phyloP scores from a whole-genome alignment of 306 rosid genomes.

The Ziziphus jujuba region DNA sequence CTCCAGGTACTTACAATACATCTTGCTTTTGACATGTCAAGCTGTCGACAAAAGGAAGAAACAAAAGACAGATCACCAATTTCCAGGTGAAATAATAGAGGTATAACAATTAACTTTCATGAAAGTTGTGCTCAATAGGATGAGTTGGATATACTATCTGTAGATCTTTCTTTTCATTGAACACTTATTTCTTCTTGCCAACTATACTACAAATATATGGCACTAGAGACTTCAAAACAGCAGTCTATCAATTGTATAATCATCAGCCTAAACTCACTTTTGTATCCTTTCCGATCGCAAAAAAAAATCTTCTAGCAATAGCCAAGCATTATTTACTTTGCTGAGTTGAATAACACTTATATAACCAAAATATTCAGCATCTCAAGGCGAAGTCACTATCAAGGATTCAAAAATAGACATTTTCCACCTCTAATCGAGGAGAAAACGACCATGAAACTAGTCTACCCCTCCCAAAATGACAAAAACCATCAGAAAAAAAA shows the following conservation, averaged over 20 bases:
- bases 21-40: background rate
- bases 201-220: background rate
- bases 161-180: background rate
- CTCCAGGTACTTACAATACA: background rate
- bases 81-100: background rate
- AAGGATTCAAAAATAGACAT: background rate
- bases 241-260: background rate
- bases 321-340: background rate
- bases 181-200: background rate
- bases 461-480: background rate
- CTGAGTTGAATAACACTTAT: background rate
- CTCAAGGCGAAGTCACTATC: conserved; percentile 1
- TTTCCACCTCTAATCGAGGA: conserved; percentile 3
- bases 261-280: background rate
- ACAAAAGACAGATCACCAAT: no score
- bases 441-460: conserved; percentile 4
- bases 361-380: background rate
- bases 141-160: background rate
- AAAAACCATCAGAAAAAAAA: conserved; percentile 1
- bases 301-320: background rate
- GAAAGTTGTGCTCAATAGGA: background rate
- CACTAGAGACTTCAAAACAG: background rate
- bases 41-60: background rate
- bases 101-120: background rate
- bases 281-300: background rate